phyloP scores from a whole-genome alignment of 805 yeast species.

The Barnettozyma vustinii region DNA sequence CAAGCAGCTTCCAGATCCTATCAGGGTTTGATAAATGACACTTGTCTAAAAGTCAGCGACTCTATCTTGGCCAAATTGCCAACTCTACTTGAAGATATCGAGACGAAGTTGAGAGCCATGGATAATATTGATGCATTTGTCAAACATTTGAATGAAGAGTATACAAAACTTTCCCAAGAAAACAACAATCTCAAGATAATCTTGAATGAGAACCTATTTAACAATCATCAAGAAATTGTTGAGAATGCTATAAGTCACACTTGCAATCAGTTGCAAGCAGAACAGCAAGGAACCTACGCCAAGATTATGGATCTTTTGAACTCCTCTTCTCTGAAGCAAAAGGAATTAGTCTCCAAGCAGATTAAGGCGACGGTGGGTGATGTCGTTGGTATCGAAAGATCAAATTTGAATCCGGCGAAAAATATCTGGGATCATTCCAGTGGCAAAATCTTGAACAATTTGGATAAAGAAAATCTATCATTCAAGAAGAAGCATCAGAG shows the following conservation, averaged over 20 bases:
- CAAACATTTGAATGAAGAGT: slow-evolving; percentile 13
- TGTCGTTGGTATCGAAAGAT: slow-evolving; percentile 17
- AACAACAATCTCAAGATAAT: slow-evolving; percentile 20
- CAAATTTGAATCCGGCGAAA: slow-evolving; percentile 11
- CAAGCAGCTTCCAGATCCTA: slow-evolving; percentile 11
- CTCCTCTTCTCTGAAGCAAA: slow-evolving; percentile 17
- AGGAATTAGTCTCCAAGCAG: slow-evolving; percentile 11
- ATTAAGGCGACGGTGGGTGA: slow-evolving; percentile 15
- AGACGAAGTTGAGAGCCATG: slow-evolving; percentile 10
- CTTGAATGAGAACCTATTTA: slow-evolving; percentile 20
- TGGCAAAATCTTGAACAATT: slow-evolving; percentile 16
- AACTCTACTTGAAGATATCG: slow-evolving; percentile 16
- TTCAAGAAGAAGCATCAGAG: slow-evolving; percentile 9
- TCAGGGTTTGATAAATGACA: slow-evolving; percentile 17
- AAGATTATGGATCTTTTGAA: slow-evolving; percentile 18
- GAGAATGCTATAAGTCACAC: slow-evolving; percentile 12
- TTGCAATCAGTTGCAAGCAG: slow-evolving; percentile 15
- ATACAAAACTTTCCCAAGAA: slow-evolving; percentile 20
- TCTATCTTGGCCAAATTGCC: slow-evolving; percentile 22
- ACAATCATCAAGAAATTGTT: slow-evolving; percentile 19
- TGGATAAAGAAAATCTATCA: slow-evolving; percentile 15
- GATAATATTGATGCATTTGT: slow-evolving; percentile 10
- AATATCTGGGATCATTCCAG: slow-evolving; percentile 20
- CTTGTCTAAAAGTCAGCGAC: slow-evolving; percentile 21
- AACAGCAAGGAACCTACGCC: slow-evolving; percentile 16